Evolutionary conservation across 2,329 filamentous ascomycete species (phyloP).

Genomic region (Aspergillus novofumigatus): DNA sequence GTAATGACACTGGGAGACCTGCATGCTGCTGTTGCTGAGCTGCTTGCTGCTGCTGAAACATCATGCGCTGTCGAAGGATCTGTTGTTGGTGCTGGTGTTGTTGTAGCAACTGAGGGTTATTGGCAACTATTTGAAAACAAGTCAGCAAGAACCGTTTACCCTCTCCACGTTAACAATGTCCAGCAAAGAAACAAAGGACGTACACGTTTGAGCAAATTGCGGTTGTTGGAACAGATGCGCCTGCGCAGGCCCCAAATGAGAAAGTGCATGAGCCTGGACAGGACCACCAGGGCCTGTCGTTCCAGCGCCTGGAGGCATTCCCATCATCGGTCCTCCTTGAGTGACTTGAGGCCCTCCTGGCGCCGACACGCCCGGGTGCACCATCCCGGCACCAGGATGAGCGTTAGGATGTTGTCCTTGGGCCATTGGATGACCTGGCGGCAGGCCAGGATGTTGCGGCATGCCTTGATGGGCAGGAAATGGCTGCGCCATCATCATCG

Average conservation of each 20-base stretch:
- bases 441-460: constrained; percentile 54
- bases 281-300: constrained; percentile 48
- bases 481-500: constrained; percentile 54
- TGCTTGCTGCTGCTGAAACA: constrained; percentile 29
- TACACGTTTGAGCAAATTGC: constrained; percentile 41
- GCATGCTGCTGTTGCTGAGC: constrained; percentile 34
- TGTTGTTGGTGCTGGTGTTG: constrained; percentile 31
- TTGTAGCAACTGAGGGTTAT: constrained; percentile 45
- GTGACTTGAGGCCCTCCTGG: constrained; percentile 56
- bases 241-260: constrained; percentile 54
- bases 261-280: constrained; percentile 56
- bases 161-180: background rate
- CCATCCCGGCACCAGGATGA: constrained; percentile 48
- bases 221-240: constrained; percentile 53
- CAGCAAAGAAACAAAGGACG: constrained; percentile 16
- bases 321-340: constrained; percentile 62
- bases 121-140: constrained; percentile 27
- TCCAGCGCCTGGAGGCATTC: constrained; percentile 57
- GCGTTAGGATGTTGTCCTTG: constrained; percentile 55
- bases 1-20: constrained; percentile 37
- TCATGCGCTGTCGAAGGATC: background rate
- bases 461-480: constrained; percentile 59
- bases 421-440: constrained; percentile 59
- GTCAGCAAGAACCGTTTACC: background rate
- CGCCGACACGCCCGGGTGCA: constrained; percentile 57